A percentile compares a stretch with the other conserved stretches of the same genome.
These are phyloP conservation scores for Penicillium angulare DNA, from an alignment of 495 filamentous ascomycete species.

Conservation along the genomic window DNA sequence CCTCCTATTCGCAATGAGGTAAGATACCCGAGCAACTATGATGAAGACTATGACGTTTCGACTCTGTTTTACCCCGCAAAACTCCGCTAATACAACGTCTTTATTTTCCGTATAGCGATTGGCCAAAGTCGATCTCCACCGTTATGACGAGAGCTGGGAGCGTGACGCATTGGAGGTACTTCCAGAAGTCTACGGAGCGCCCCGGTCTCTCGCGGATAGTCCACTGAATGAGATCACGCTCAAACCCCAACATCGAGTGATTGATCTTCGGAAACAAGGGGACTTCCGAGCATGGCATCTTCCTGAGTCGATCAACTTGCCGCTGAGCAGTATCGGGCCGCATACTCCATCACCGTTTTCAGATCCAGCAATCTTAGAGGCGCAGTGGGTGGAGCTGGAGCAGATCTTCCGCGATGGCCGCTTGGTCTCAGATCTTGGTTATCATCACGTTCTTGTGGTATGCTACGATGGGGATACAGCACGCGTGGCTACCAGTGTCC, in stretches of 20 bases:
- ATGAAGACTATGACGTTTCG: not conserved
- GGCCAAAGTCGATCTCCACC: slow-evolving; percentile 50
- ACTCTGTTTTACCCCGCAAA: not conserved
- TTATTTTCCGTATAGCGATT: slow-evolving; percentile 35
- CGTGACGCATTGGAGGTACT: slow-evolving; percentile 39
- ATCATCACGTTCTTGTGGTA: slow-evolving; percentile 43
- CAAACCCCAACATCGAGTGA: slow-evolving; percentile 27
- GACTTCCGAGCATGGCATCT: slow-evolving; percentile 47
- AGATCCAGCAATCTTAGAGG: slow-evolving; percentile 40
- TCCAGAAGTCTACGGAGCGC: slow-evolving; percentile 32
- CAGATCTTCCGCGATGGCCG: slow-evolving; percentile 28
- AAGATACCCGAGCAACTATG: no score
- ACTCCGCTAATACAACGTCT: not conserved
- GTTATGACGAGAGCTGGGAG: slow-evolving; percentile 56
- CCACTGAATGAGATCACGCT: slow-evolving; percentile 25
- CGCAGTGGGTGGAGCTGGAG: slow-evolving; percentile 47
- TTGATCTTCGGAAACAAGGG: slow-evolving; percentile 39
- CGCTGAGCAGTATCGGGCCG: slow-evolving; percentile 29
- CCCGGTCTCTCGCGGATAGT: slow-evolving; percentile 22
- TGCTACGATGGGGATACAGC: slow-evolving; percentile 56
- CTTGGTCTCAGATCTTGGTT: slow-evolving; percentile 24
- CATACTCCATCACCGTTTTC: slow-evolving; percentile 46
- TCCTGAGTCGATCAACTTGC: slow-evolving; percentile 44
- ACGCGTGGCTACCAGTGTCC: slow-evolving; percentile 50
- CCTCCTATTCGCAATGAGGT: slow-evolving; percentile 58